phyloP scores from a whole-genome alignment of 164 flowering plant species.

The Vitis riparia region DNA sequence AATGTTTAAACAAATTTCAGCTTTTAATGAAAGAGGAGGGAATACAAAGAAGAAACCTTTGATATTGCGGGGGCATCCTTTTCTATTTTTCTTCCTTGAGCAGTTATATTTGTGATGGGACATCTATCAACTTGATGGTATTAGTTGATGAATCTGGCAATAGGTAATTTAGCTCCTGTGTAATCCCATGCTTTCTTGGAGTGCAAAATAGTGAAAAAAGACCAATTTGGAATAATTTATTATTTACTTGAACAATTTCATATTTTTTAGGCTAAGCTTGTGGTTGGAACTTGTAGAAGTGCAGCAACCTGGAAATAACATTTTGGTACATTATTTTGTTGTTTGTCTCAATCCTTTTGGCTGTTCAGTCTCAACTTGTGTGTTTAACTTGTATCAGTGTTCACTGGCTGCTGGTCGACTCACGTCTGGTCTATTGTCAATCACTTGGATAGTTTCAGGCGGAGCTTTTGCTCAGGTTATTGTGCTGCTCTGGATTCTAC shows the following conservation, averaged over 20 bases:
- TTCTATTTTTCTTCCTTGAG: neutral
- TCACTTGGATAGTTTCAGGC: slow-evolving; percentile 66
- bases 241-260: neutral
- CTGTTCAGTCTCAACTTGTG: slow-evolving; percentile 1
- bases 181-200: neutral
- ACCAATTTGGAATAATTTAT: neutral
- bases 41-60: no score
- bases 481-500: slow-evolving; percentile 72
- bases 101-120: no score
- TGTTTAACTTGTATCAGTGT: slow-evolving; percentile 47
- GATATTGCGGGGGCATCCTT: neutral
- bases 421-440: slow-evolving; percentile 74
- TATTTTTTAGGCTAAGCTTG: no score
- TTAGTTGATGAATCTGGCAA: no score
- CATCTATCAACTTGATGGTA: no score
- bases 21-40: no score
- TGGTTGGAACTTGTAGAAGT: no score
- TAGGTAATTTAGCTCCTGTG: neutral
- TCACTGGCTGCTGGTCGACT: slow-evolving; percentile 81
- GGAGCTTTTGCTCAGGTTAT: slow-evolving; percentile 66
- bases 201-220: neutral
- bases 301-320: no score
- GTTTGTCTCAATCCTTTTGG: neutral
- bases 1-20: no score
- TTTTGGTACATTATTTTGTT: no score